Evolutionary conservation across 1,139 yeast species (phyloP).

Genomic region (Yamadazyma dushanensis): DNA sequence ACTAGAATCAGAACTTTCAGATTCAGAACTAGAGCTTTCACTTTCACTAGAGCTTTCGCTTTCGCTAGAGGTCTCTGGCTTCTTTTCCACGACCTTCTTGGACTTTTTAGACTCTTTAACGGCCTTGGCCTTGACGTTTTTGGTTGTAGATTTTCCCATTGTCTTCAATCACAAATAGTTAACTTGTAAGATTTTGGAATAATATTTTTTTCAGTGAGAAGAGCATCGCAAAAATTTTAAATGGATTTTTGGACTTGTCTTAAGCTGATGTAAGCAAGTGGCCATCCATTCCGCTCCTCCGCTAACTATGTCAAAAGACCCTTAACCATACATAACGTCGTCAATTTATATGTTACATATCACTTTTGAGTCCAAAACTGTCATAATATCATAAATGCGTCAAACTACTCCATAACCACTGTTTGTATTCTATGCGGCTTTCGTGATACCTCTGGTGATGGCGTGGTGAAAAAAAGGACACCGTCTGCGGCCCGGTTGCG

Average conservation of each 20-base stretch:
- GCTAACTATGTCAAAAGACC: not conserved
- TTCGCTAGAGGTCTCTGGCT: slow-evolving; percentile 7
- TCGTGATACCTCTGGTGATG: not conserved
- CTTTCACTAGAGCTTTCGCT: slow-evolving; percentile 6
- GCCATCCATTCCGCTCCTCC: slow-evolving; percentile 3
- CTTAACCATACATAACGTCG: not conserved
- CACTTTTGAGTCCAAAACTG: no score
- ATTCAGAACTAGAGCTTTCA: slow-evolving; percentile 3
- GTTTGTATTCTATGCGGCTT: no score
- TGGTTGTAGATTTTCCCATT: slow-evolving; percentile 19
- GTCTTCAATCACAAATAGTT: slow-evolving; percentile 3
- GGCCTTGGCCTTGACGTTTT: slow-evolving; percentile 33
- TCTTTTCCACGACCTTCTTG: slow-evolving; percentile 11
- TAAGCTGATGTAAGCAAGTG: not conserved
- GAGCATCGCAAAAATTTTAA: slow-evolving; percentile 11
- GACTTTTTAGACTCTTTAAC: slow-evolving; percentile 18
- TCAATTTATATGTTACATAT: no score
- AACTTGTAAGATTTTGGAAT: slow-evolving; percentile 1
- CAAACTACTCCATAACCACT: no score
- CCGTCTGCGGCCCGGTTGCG: slow-evolving; percentile 1
- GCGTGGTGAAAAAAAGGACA: not conserved
- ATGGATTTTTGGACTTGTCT: not conserved
- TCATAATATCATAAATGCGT: not conserved
- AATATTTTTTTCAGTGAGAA: slow-evolving; percentile 11
- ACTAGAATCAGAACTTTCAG: slow-evolving; percentile 6